Percentiles rank a stretch among this genome's conserved stretches.
phyloP scores from a whole-genome alignment of 768 basidiomycete species.

The Pleurotus tuoliensis region DNA sequence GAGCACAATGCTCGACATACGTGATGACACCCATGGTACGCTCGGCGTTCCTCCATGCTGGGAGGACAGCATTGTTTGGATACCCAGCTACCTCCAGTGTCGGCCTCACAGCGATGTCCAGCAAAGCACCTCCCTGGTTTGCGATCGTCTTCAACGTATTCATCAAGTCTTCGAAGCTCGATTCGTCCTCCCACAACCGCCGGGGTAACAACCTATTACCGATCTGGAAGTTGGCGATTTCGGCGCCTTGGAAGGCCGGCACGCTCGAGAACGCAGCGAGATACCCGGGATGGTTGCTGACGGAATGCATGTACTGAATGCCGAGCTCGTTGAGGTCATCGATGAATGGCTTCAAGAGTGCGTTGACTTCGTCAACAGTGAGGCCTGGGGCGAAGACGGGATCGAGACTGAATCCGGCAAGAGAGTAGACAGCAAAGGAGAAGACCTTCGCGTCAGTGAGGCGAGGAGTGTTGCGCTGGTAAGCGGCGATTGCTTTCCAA shows the following conservation, averaged over 20 bases:
- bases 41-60: constrained; percentile 2
- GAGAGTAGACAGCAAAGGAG: constrained; percentile 6
- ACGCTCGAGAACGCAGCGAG: background rate
- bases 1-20: background rate
- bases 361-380: constrained; percentile 5
- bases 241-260: background rate
- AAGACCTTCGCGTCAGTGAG: constrained; percentile 9
- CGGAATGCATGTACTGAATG: constrained; percentile 5
- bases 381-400: constrained; percentile 8
- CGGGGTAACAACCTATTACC: background rate
- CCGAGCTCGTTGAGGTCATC: constrained; percentile 9
- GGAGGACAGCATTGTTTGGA: background rate
- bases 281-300: constrained; percentile 8
- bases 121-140: background rate
- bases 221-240: constrained; percentile 4
- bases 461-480: constrained; percentile 7
- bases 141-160: background rate
- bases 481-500: constrained; percentile 11
- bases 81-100: background rate
- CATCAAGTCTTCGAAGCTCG: background rate
- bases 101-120: constrained; percentile 3
- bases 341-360: constrained; percentile 9
- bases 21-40: constrained; percentile 2
- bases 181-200: background rate
- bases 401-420: constrained; percentile 7